Conservation (phyloP, 148 eudicot genomes). For the Chenopodium quinoa region DNA sequence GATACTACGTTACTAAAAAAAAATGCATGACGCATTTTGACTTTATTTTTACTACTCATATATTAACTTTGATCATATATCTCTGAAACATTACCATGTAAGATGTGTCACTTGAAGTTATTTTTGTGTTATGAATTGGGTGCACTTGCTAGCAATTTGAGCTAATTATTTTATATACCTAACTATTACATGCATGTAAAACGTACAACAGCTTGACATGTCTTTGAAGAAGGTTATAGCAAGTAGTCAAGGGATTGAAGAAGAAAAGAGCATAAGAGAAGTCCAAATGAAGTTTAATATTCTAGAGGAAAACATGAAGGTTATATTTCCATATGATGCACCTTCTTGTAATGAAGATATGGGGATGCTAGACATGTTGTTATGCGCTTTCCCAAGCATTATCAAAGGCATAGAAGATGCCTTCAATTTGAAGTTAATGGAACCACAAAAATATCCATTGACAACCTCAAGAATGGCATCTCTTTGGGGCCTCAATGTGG, state of each 20-base stretch:
- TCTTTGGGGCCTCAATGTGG: constrained; percentile 18
- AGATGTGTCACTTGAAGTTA: too few species aligned
- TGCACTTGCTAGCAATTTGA: too few species aligned
- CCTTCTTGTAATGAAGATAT: constrained; percentile 2
- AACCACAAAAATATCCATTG: constrained; percentile 17
- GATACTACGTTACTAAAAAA: too few species aligned
- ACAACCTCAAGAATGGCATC: constrained; percentile 21
- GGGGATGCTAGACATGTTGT: constrained; percentile 29
- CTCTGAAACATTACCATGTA: too few species aligned
- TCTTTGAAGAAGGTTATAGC: not conserved
- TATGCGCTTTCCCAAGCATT: constrained; percentile 8
- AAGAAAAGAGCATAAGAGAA: constrained; percentile 16
- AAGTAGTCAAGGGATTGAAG: constrained; percentile 9
- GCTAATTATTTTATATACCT: too few species aligned
- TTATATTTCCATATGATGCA: constrained; percentile 10
- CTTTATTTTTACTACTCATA: too few species aligned
- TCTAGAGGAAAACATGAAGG: constrained; percentile 28
- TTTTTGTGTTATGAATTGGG: too few species aligned
- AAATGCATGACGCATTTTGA: too few species aligned
- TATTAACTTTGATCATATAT: too few species aligned
- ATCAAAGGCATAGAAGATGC: constrained; percentile 26
- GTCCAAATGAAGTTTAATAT: constrained; percentile 15
- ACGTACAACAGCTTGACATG: not conserved
- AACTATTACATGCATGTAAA: too few species aligned
- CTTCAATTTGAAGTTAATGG: constrained; percentile 20